Evolutionary conservation across 768 basidiomycete species (phyloP).

Genomic region (Amylocystis lapponica): DNA sequence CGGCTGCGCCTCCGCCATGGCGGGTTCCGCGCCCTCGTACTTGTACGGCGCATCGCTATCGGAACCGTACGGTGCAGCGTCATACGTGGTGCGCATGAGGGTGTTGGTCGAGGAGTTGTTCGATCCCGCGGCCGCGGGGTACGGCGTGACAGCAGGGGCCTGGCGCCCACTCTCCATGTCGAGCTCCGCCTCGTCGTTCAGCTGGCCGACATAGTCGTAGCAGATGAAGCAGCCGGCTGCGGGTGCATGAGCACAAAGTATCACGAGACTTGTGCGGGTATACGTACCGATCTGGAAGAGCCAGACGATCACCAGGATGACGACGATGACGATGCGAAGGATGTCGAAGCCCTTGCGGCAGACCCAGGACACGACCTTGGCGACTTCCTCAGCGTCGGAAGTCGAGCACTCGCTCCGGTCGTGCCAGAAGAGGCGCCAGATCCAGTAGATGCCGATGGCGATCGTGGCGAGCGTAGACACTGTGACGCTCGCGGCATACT

Average conservation of each 20-base stretch:
- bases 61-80: too few relatives aligned
- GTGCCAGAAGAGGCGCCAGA: constrained; percentile 40
- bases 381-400: constrained; percentile 22
- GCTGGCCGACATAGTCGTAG: constrained; percentile 46
- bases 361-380: constrained; percentile 26
- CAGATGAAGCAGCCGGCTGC: constrained; percentile 49
- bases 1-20: too few relatives aligned
- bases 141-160: constrained; percentile 2
- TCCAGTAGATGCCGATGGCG: constrained; percentile 40
- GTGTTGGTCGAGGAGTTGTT: too few relatives aligned
- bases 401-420: constrained; percentile 31
- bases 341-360: constrained; percentile 40
- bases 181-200: constrained; percentile 40
- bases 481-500: constrained; percentile 39
- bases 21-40: too few relatives aligned
- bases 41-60: too few relatives aligned
- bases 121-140: neutral
- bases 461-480: constrained; percentile 43
- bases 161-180: neutral
- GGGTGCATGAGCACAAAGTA: constrained; percentile 1
- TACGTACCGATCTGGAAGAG: constrained; percentile 51
- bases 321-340: constrained; percentile 38
- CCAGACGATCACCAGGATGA: constrained; percentile 45
- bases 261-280: too few relatives aligned
- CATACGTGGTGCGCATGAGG: constrained; percentile 6